phyloP scores from a whole-genome alignment of 2,329 filamentous ascomycete species.

The Penicillium frequentans region DNA sequence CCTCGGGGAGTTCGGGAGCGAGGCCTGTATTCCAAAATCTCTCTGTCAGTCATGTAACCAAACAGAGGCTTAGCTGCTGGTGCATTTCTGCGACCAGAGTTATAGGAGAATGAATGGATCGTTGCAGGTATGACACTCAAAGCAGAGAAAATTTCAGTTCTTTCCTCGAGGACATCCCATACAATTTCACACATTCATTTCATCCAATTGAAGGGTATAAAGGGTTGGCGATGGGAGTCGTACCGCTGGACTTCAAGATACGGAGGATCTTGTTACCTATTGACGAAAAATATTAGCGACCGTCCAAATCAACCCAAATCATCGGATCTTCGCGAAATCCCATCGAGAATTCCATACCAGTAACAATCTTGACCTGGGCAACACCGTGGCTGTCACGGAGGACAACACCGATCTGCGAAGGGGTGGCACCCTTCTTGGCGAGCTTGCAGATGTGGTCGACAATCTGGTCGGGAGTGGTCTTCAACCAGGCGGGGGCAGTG shows the following conservation, averaged over 20 bases:
- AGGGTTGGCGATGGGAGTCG: constrained; percentile 38
- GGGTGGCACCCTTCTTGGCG: constrained; percentile 97
- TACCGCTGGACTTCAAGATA: constrained; percentile 98
- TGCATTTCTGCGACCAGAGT: constrained; percentile 31
- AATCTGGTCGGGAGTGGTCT: constrained; percentile 97
- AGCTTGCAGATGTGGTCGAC: constrained; percentile 99
- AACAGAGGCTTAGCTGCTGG: constrained; percentile 70
- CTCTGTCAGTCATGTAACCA: constrained; percentile 88
- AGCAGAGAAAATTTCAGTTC: constrained; percentile 1
- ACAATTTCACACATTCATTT: constrained; percentile 18
- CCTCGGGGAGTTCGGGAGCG: constrained; percentile 97
- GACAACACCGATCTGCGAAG: constrained; percentile 98
- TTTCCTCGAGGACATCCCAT: neutral
- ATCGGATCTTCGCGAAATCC: neutral
- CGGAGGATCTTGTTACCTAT: constrained; percentile 99
- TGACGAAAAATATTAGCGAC: constrained; percentile 41
- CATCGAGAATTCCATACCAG: constrained; percentile 62
- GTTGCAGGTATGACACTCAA: constrained; percentile 2
- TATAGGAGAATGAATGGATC: constrained; percentile 9
- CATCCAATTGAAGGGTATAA: constrained; percentile 24
- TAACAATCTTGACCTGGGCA: constrained; percentile 96
- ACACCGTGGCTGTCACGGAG: constrained; percentile 98
- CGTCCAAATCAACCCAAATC: neutral
- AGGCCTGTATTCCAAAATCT: constrained; percentile 82
- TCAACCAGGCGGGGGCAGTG: constrained; percentile 89